Conservation (phyloP, 2,329 filamentous ascomycete species). For the Phialophora verrucosa region DNA sequence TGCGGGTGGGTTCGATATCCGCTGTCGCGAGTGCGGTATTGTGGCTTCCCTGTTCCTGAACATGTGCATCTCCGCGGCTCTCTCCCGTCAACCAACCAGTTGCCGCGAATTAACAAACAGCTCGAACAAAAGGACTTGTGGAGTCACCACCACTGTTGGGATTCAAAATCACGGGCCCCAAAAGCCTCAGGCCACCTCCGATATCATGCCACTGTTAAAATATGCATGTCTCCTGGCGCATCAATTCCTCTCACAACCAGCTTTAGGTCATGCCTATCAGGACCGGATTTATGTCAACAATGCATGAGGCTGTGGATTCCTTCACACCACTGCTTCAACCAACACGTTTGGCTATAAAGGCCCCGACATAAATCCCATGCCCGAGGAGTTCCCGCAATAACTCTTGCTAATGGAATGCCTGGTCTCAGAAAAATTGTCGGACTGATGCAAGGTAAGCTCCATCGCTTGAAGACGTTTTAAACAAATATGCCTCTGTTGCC, state of each 20-base stretch:
- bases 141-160: background rate
- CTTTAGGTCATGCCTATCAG: background rate
- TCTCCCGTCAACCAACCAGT: background rate
- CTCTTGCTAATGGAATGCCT: background rate
- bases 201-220: background rate
- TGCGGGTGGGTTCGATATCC: background rate
- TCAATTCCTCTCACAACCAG: background rate
- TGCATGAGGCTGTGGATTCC: background rate
- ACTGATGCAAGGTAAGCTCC: background rate
- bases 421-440: background rate
- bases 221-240: background rate
- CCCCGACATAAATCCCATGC: background rate
- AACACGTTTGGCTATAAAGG: background rate
- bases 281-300: background rate
- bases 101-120: background rate
- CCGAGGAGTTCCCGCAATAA: background rate
- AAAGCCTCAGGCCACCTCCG: background rate
- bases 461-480: background rate
- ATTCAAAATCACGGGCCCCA: background rate
- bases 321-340: background rate
- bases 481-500: background rate
- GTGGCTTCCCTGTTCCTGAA: background rate
- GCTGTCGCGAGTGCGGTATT: background rate
- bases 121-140: background rate
- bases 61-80: conserved; percentile 1